Conservation (phyloP, 1,284 basidiomycete genomes). For the Microbotryomycetes sp. region DNA sequence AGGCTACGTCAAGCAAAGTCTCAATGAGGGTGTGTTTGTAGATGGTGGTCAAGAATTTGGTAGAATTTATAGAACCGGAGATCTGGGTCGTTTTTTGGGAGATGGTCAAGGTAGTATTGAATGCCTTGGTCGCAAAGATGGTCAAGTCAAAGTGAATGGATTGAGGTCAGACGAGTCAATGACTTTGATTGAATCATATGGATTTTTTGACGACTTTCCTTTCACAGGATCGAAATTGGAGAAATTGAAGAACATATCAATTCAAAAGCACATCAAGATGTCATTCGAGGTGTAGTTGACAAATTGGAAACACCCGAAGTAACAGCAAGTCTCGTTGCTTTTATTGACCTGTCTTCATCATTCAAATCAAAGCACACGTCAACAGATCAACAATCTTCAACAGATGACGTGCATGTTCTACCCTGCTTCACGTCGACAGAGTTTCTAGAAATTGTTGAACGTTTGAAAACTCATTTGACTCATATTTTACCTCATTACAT, state of each 20-base stretch:
- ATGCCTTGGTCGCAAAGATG: constrained; percentile 33
- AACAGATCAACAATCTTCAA: neutral
- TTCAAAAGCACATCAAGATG: constrained; percentile 8
- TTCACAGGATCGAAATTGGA: constrained; percentile 33
- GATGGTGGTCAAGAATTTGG: constrained; percentile 2
- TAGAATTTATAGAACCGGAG: constrained; percentile 33
- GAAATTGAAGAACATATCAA: constrained; percentile 35
- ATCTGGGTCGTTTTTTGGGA: constrained; percentile 31
- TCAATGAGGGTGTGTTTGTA: constrained; percentile 29
- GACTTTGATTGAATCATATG: neutral
- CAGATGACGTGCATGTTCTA: constrained; percentile 1
- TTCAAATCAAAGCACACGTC: neutral
- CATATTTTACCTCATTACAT: constrained; percentile 26
- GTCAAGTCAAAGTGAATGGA: constrained; percentile 37
- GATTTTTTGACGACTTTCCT: neutral
- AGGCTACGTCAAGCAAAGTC: constrained; percentile 27
- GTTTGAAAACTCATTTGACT: constrained; percentile 13
- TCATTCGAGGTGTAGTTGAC: constrained; percentile 32
- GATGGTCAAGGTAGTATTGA: constrained; percentile 34
- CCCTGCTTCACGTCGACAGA: neutral
- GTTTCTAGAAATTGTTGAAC: constrained; percentile 16
- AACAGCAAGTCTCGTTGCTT: constrained; percentile 29
- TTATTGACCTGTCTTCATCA: constrained; percentile 16
- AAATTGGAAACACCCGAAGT: constrained; percentile 26
- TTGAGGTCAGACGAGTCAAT: constrained; percentile 13